These are phyloP conservation scores for Lumnitzera racemosa DNA, from an alignment of 345 rosid genomes.

Conservation along the genomic window DNA sequence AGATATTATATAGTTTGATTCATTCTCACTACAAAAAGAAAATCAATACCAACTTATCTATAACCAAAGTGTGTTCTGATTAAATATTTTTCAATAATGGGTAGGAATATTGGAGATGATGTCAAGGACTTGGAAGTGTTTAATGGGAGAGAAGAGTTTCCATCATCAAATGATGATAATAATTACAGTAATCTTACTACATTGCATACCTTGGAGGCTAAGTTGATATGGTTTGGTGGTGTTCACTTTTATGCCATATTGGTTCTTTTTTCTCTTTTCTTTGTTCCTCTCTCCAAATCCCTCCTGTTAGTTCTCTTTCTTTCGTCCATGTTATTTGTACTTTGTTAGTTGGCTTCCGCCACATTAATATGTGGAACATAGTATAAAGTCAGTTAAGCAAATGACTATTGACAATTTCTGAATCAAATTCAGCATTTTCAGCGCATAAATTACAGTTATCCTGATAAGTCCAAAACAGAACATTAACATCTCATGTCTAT, in stretches of 20 bases:
- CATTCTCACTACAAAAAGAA: too few species aligned
- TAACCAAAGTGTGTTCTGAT: too few species aligned
- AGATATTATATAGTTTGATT: too few species aligned
- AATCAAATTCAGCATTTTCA: too few species aligned
- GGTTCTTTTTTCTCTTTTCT: slow-evolving; percentile 30
- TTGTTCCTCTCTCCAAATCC: slow-evolving; percentile 50
- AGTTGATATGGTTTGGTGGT: slow-evolving; percentile 66
- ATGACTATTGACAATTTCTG: too few species aligned
- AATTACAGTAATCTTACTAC: too few species aligned
- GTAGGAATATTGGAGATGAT: background rate
- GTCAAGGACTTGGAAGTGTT: slow-evolving; percentile 16
- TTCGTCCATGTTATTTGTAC: background rate
- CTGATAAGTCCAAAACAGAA: too few species aligned
- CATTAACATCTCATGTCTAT: too few species aligned
- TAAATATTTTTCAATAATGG: slow-evolving; percentile 6
- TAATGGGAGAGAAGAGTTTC: slow-evolving; percentile 27
- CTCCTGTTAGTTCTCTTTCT: slow-evolving; percentile 27
- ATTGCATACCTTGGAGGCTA: slow-evolving; percentile 28
- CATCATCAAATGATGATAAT: slow-evolving; percentile 18
- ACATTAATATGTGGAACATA: background rate
- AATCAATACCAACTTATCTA: too few species aligned
- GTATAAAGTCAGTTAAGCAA: too few species aligned
- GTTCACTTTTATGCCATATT: slow-evolving; percentile 54
- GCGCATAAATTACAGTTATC: too few species aligned
- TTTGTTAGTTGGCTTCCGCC: background rate